A percentile compares a stretch with the other conserved stretches of the same genome.
Evolutionary conservation across 1,284 basidiomycete species (phyloP).

Genomic region (Pholiota adiposa): DNA sequence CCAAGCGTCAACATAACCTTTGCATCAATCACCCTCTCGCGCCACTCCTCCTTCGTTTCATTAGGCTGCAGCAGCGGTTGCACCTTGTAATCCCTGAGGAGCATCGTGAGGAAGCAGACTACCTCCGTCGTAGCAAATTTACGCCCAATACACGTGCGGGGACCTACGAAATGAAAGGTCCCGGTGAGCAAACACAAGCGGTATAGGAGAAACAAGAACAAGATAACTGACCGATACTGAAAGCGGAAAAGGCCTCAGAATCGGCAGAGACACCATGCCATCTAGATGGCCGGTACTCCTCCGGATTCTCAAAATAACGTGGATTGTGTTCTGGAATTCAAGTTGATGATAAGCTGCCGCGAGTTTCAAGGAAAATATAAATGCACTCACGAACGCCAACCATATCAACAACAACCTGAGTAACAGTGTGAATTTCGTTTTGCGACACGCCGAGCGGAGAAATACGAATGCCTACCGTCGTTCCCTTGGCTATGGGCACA

Average conservation of each 20-base stretch:
- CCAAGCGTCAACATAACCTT: slow-evolving; percentile 44
- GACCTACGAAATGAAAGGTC: slow-evolving; percentile 33
- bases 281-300: slow-evolving; percentile 36
- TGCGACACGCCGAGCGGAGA: background rate
- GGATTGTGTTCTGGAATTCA: slow-evolving; percentile 41
- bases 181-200: background rate
- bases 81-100: slow-evolving; percentile 56
- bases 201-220: background rate
- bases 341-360: too few species aligned
- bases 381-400: slow-evolving; percentile 51
- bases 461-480: slow-evolving; percentile 16
- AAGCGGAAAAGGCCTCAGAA: slow-evolving; percentile 46
- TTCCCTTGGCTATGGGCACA: slow-evolving; percentile 34
- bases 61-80: slow-evolving; percentile 43
- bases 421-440: background rate
- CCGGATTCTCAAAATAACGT: slow-evolving; percentile 38
- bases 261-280: slow-evolving; percentile 37
- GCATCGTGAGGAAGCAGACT: slow-evolving; percentile 51
- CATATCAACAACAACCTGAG: slow-evolving; percentile 50
- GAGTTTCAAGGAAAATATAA: background rate
- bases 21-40: slow-evolving; percentile 45
- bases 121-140: slow-evolving; percentile 57
- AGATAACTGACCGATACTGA: slow-evolving; percentile 46
- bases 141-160: slow-evolving; percentile 57
- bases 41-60: slow-evolving; percentile 50